Base-by-base conservation (phyloP, 1,139 yeast species). In the Candida sanyaensis region DNA sequence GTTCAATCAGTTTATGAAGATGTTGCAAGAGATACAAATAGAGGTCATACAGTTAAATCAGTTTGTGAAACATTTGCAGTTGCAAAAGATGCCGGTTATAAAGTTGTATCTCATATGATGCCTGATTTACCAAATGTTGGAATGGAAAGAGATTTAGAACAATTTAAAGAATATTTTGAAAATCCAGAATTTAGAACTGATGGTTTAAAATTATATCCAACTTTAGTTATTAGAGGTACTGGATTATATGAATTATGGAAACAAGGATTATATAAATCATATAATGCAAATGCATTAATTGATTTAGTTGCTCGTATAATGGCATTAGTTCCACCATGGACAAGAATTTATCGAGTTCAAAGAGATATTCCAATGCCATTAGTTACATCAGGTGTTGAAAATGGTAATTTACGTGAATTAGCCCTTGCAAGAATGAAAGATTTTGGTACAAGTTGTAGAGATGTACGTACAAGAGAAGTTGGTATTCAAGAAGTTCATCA, bases 351-450 rank as follows among this genome's bases (percentile, higher is more conserved):
- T 68, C 84, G 99, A 66, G 99, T 93, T 30, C 99, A 93, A 71
- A 81, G 99, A 74, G 99, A 93, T 78, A 93, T 93, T 49, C 99
- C 99, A 27, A 93, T 93, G 99, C 99, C 99, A 0, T 77, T 93
- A 57, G 99, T 93, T 38, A 88, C 97, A 0, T 88, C 97, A 1
- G 99, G 99, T 58, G 99, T 93, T 41, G 99, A 93, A 61, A 95
- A 93, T 66, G 99, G 99, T 60, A 93, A 93, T 63, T 77, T 93
- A 61, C 80, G 99, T 66, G 99, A 93, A 65, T 76, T 93, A 57
- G 99, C 99, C 0, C 74, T 93, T 48, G 97, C 97, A 2, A 81
- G 99, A 69, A 95, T 93, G 99, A 91, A 90, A 63, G 99, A 93
- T 73, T 91, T 93, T 62, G 99, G 99, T 50, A 91, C 97, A 1